Conservation (phyloP, 257 asterid species). For the Cruciata laevipes region DNA sequence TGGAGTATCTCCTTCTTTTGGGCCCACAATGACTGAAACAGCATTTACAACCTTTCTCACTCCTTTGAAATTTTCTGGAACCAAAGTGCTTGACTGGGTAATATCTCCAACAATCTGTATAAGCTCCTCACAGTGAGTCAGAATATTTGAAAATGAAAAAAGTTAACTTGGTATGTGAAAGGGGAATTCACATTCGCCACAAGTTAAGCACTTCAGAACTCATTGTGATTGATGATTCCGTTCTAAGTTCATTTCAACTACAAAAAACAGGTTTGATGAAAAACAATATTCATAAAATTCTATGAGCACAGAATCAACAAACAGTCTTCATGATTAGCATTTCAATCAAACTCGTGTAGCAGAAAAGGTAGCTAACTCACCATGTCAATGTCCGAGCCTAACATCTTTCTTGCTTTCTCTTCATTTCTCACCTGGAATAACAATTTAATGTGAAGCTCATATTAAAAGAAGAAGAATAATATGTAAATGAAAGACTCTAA, state of each 20-base stretch:
- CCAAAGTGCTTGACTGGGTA: slow-evolving; percentile 71
- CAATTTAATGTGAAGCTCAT: neutral
- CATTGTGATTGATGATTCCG: neutral
- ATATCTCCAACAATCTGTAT: slow-evolving; percentile 80
- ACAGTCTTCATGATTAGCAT: neutral
- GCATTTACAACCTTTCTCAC: slow-evolving; percentile 73
- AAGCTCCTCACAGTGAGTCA: slow-evolving; percentile 1
- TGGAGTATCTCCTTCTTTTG: slow-evolving; percentile 99
- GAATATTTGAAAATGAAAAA: slow-evolving; percentile 2
- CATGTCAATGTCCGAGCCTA: slow-evolving; percentile 83
- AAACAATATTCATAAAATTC: neutral
- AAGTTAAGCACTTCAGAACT: neutral
- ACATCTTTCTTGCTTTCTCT: slow-evolving; percentile 90
- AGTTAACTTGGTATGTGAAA: neutral
- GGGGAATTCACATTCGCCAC: neutral
- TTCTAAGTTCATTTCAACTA: neutral
- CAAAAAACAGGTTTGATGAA: neutral
- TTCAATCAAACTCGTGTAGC: neutral
- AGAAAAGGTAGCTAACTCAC: slow-evolving; percentile 37
- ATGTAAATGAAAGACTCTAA: too few relatives aligned
- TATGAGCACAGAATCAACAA: neutral
- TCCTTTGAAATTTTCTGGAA: slow-evolving; percentile 80
- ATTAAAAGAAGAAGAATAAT: neutral
- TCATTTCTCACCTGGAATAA: slow-evolving; percentile 75
- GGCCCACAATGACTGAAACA: slow-evolving; percentile 92